Conservation (phyloP, 2,329 filamentous ascomycete species). For the Fusarium austroafricanum region DNA sequence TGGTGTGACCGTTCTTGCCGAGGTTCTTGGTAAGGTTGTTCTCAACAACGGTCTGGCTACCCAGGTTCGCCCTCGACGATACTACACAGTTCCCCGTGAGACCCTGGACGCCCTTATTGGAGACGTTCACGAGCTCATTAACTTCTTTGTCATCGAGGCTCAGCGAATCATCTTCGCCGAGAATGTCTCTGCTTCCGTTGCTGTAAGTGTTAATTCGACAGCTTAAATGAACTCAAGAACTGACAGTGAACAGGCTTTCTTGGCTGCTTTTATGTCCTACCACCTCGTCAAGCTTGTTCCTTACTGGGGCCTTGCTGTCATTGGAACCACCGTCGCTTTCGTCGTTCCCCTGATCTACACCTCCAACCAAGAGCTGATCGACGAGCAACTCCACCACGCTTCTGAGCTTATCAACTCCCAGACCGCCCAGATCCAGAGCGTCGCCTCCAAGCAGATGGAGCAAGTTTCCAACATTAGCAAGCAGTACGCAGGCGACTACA, state of each 20-base stretch:
- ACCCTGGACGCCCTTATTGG: conserved; percentile 70
- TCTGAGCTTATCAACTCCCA: conserved; percentile 70
- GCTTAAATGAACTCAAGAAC: conserved; percentile 8
- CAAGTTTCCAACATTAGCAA: conserved; percentile 73
- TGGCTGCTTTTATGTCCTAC: conserved; percentile 73
- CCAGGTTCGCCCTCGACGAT: conserved; percentile 74
- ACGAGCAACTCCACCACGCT: conserved; percentile 69
- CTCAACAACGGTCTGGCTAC: conserved; percentile 72
- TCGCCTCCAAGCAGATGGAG: conserved; percentile 73
- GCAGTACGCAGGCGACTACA: conserved; percentile 76
- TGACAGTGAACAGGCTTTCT: conserved; percentile 61
- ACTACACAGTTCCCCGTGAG: conserved; percentile 73
- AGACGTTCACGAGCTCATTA: conserved; percentile 75
- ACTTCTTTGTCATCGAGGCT: conserved; percentile 77
- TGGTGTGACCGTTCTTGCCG: conserved; percentile 69
- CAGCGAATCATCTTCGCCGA: conserved; percentile 77
- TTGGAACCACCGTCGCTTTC: conserved; percentile 70
- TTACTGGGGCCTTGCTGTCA: conserved; percentile 74
- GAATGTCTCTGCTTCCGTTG: conserved; percentile 70
- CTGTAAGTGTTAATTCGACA: conserved; percentile 59
- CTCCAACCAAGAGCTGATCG: conserved; percentile 76
- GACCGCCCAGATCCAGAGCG: conserved; percentile 70
- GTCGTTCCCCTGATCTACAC: conserved; percentile 72
- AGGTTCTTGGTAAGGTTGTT: conserved; percentile 70
- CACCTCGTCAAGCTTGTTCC: conserved; percentile 76